Conservation (phyloP, 2,329 filamentous ascomycete species). For the Ophiobolus disseminans region DNA sequence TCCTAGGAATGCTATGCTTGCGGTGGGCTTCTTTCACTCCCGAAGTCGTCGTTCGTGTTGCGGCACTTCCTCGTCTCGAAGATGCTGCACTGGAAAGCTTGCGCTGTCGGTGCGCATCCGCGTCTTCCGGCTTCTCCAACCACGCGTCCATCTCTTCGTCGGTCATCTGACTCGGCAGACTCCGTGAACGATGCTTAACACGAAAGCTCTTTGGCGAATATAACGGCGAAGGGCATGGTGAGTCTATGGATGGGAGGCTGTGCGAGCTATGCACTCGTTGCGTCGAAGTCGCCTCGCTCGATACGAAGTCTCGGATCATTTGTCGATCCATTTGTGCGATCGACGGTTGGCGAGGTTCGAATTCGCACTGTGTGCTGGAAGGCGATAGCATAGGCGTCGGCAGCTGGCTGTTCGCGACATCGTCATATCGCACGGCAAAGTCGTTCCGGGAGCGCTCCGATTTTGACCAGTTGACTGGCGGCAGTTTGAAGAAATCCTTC, state of each 20-base stretch:
- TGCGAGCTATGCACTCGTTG: not conserved
- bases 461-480: not conserved
- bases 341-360: not conserved
- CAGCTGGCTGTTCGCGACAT: not conserved
- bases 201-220: slow-evolving; percentile 8
- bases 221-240: slow-evolving; percentile 6
- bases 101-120: slow-evolving; percentile 22
- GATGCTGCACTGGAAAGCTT: slow-evolving; percentile 3
- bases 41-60: not conserved
- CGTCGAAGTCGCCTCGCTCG: not conserved
- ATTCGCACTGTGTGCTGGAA: not conserved
- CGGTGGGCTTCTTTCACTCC: not conserved
- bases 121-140: slow-evolving; percentile 25
- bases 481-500: slow-evolving; percentile 5
- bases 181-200: slow-evolving; percentile 11
- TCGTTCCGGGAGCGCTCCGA: slow-evolving; percentile 11
- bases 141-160: slow-evolving; percentile 30
- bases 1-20: not conserved
- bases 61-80: not conserved
- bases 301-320: not conserved
- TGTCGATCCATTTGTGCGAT: not conserved
- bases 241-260: not conserved
- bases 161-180: slow-evolving; percentile 18
- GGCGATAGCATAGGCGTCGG: not conserved
- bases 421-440: slow-evolving; percentile 7